Evolutionary conservation across 495 filamentous ascomycete species (phyloP).

Genomic region (Penicillium manginii): DNA sequence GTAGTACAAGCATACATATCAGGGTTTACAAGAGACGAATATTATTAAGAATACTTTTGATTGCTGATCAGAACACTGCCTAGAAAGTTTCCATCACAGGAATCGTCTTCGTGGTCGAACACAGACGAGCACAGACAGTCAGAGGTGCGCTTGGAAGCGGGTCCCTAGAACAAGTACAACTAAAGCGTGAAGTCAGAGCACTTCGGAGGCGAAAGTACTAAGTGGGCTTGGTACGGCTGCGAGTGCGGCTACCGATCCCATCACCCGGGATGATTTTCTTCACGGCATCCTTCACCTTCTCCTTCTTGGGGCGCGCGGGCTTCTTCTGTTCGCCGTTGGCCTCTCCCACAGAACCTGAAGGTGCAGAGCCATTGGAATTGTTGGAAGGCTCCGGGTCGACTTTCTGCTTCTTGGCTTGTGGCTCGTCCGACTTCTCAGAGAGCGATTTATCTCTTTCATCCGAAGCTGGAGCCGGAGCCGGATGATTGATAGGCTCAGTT

Average conservation of each 20-base stretch:
- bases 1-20: not conserved
- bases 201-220: constrained; percentile 5
- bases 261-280: constrained; percentile 38
- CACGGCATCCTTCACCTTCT: constrained; percentile 38
- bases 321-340: constrained; percentile 34
- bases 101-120: constrained; percentile 3
- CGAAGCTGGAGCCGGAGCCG: not conserved
- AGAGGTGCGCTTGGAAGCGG: not conserved
- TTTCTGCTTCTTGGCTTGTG: constrained; percentile 37
- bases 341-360: constrained; percentile 9
- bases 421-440: constrained; percentile 20
- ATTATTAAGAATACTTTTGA: constrained; percentile 5
- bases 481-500: not conserved
- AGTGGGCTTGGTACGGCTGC: constrained; percentile 43
- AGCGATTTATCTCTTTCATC: constrained; percentile 18
- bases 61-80: not conserved
- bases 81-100: not conserved
- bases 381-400: constrained; percentile 19
- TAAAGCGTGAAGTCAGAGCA: not conserved
- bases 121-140: constrained; percentile 3
- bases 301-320: constrained; percentile 38
- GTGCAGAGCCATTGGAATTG: constrained; percentile 19
- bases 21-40: not conserved
- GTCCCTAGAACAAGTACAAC: not conserved
- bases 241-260: constrained; percentile 47